phyloP scores from a whole-genome alignment of 2,329 filamentous ascomycete genomes.

The Colletotrichum acutatum region DNA sequence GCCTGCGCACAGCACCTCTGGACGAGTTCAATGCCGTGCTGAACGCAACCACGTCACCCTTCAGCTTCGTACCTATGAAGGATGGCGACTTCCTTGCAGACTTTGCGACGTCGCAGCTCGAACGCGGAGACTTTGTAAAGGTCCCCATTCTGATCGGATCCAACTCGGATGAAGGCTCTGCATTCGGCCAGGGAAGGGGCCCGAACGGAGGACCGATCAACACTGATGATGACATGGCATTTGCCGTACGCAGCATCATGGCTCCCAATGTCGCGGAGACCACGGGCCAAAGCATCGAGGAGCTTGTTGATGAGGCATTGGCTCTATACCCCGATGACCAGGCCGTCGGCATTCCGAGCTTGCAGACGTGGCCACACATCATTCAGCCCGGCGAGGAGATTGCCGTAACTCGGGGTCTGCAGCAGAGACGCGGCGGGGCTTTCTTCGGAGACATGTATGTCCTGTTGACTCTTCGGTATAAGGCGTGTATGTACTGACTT shows the following conservation, averaged over 20 bases:
- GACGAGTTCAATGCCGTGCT: constrained; percentile 42
- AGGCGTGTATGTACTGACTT: background rate
- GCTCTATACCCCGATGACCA: constrained; percentile 46
- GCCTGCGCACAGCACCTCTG: constrained; percentile 42
- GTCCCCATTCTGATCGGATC: constrained; percentile 49
- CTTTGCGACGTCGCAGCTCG: constrained; percentile 44
- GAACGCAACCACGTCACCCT: constrained; percentile 25
- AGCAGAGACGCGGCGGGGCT: constrained; percentile 44
- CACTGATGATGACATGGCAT: constrained; percentile 43
- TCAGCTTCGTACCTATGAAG: constrained; percentile 41
- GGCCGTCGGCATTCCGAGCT: constrained; percentile 46
- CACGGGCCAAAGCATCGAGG: constrained; percentile 38
- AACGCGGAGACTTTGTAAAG: constrained; percentile 45
- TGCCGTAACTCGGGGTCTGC: constrained; percentile 40
- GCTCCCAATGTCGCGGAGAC: constrained; percentile 25
- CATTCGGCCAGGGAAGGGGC: constrained; percentile 38
- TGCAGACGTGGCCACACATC: constrained; percentile 46
- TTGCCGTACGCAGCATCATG: constrained; percentile 32
- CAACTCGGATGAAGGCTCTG: constrained; percentile 47
- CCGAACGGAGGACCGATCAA: constrained; percentile 37
- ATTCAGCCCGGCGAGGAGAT: constrained; percentile 41
- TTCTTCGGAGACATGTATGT: constrained; percentile 40
- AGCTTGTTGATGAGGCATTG: constrained; percentile 40
- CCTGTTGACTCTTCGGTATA: background rate
- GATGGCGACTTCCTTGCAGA: constrained; percentile 50